These are phyloP conservation scores for Prinsepia uniflora DNA, from an alignment of 306 rosid species.

Conservation along the genomic window DNA sequence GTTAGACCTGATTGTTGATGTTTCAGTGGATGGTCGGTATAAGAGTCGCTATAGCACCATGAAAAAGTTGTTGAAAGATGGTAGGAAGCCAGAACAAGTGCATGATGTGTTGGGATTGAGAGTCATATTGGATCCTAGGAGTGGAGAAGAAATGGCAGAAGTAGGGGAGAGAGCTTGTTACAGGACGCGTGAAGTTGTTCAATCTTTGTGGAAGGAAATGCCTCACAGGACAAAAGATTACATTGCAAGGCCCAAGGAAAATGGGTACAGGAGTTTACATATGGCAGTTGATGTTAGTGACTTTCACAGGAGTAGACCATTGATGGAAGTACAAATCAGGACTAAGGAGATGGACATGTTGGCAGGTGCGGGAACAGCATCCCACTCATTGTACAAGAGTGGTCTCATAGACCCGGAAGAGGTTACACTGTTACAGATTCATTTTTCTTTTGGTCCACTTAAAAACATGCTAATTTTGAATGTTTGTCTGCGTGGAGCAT, in stretches of 20 bases:
- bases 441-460: background rate
- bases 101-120: conserved; percentile 80
- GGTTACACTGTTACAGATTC: conserved; percentile 17
- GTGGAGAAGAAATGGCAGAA: conserved; percentile 34
- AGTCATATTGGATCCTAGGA: conserved; percentile 58
- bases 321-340: conserved; percentile 88
- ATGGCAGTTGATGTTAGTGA: conserved; percentile 90
- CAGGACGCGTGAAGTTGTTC: conserved; percentile 50
- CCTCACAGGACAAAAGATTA: conserved; percentile 78
- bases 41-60: conserved; percentile 88
- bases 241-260: conserved; percentile 72
- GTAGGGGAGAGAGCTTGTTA: conserved; percentile 81
- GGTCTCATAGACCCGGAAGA: conserved; percentile 88
- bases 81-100: conserved; percentile 75
- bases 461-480: background rate
- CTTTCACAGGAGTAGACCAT: conserved; percentile 46
- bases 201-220: conserved; percentile 72
- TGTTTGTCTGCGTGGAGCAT: background rate
- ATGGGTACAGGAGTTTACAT: conserved; percentile 85
- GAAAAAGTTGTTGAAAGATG: conserved; percentile 90
- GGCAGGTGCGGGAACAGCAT: conserved; percentile 83
- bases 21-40: conserved; percentile 64
- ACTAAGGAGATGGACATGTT: conserved; percentile 75
- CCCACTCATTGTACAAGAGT: conserved; percentile 85
- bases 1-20: conserved; percentile 42